A percentile compares a stretch with the other conserved stretches of the same genome.
Evolutionary conservation across 179 eudicot species (phyloP).

Genomic region (Silene coronaria): DNA sequence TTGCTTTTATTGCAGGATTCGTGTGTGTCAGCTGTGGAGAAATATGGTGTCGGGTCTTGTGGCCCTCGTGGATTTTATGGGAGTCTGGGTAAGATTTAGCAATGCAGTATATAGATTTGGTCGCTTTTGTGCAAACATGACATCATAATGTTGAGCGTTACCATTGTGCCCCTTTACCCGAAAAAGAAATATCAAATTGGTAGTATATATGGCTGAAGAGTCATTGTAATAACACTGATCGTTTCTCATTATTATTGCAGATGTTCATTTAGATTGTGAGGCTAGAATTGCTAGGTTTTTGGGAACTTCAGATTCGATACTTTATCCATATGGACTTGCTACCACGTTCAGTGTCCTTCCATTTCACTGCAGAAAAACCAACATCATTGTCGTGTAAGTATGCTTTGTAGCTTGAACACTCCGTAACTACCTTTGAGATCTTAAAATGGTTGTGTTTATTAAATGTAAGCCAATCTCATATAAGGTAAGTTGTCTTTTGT

Average conservation of each 20-base stretch:
- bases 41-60: conserved; percentile 96
- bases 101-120: background rate
- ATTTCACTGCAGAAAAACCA: conserved; percentile 80
- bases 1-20: conserved; percentile 50
- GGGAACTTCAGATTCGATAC: conserved; percentile 91
- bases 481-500: background rate
- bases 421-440: no score
- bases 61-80: conserved; percentile 99
- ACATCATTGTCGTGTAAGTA: conserved; percentile 76
- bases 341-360: conserved; percentile 89
- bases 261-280: conserved; percentile 97
- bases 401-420: background rate
- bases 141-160: no score
- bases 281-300: conserved; percentile 78
- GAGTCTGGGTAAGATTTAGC: conserved; percentile 57
- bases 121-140: no score
- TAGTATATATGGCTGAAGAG: background rate
- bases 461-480: no score
- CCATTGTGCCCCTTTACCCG: no score
- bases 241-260: conserved; percentile 28
- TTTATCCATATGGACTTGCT: conserved; percentile 89
- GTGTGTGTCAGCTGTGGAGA: conserved; percentile 70
- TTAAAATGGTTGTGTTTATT: no score
- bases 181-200: no score
- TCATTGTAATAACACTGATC: background rate